Percentiles rank a stretch among this genome's conserved stretches.
phyloP scores from a whole-genome alignment of 139 green algal genomes.

The Picochlorum sp. region DNA sequence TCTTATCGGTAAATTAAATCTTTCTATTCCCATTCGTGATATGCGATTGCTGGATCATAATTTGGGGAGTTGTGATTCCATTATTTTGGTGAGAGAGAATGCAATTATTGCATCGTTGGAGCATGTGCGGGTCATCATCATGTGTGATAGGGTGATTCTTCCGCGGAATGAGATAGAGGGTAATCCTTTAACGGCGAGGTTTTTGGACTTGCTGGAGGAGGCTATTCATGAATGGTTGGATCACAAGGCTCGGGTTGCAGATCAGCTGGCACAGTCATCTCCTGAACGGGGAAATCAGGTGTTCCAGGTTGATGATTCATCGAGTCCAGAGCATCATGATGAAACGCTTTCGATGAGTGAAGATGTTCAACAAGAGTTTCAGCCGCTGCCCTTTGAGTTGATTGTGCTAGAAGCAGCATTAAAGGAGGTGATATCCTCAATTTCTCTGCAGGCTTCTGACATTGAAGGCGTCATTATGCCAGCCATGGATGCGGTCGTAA shows the following conservation, averaged over 20 bases:
- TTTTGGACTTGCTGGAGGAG: constrained; percentile 40
- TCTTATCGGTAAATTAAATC: constrained; percentile 51
- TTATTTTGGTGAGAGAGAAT: constrained; percentile 70
- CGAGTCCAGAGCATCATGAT: not conserved
- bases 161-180: constrained; percentile 33
- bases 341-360: constrained; percentile 2
- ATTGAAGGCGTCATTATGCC: constrained; percentile 55
- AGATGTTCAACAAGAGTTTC: not conserved
- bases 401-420: constrained; percentile 58
- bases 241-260: constrained; percentile 9
- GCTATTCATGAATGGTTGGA: constrained; percentile 31
- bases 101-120: constrained; percentile 69
- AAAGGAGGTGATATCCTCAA: constrained; percentile 36
- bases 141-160: constrained; percentile 45
- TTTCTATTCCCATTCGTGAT: constrained; percentile 74
- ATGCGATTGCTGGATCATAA: constrained; percentile 74
- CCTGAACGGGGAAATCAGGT: not conserved
- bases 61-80: constrained; percentile 27
- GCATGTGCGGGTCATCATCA: constrained; percentile 71
- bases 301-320: not conserved
- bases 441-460: constrained; percentile 46
- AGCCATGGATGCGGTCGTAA: constrained; percentile 63
- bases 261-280: constrained; percentile 1
- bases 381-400: constrained; percentile 63
- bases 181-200: constrained; percentile 17